phyloP scores from a whole-genome alignment of 2,329 filamentous ascomycete species.

The Colletotrichum caudatum region DNA sequence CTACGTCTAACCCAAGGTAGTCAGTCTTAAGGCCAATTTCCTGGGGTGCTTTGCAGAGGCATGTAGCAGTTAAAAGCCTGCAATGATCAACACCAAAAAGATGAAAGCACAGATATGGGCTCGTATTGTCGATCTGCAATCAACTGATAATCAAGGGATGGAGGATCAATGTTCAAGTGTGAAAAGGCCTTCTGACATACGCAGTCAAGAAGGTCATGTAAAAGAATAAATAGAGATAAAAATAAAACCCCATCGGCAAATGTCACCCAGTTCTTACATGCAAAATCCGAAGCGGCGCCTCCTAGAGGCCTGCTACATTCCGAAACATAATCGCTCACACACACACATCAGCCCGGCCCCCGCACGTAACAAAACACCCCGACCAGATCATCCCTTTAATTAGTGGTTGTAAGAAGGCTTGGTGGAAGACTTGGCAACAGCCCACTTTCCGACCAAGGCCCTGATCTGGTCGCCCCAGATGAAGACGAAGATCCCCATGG shows the following conservation, averaged over 20 bases:
- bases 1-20: no score
- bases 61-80: no score
- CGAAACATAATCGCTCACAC: neutral
- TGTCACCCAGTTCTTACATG: neutral
- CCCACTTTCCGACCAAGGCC: conserved; percentile 23
- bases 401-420: conserved; percentile 29
- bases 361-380: neutral
- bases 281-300: neutral
- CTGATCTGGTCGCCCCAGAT: conserved; percentile 51
- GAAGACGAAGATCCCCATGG: conserved; percentile 49
- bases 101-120: no score
- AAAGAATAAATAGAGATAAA: no score
- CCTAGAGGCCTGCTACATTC: neutral
- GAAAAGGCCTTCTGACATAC: neutral
- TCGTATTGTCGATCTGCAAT: no score
- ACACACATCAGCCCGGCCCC: neutral
- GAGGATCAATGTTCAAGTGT: neutral
- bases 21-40: no score
- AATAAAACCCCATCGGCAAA: neutral
- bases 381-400: neutral
- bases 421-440: conserved; percentile 3
- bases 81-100: no score
- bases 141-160: neutral
- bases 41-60: no score
- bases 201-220: neutral